phyloP scores from a whole-genome alignment of 73 alveolate species.

The Paramecium sexaurelia region DNA sequence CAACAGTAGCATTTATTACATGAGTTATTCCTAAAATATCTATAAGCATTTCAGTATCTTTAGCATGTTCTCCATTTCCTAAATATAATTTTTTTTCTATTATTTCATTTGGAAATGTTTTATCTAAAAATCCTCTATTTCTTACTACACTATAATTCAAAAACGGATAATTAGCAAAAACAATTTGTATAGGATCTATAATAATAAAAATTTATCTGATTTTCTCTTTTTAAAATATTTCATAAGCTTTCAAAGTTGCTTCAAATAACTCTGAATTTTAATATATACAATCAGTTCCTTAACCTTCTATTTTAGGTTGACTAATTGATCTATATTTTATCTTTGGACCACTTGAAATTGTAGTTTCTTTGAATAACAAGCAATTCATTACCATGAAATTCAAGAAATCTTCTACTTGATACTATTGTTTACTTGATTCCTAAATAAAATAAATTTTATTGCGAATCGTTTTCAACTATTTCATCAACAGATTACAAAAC shows the following conservation, averaged over 20 bases:
- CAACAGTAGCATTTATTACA: constrained; percentile 59
- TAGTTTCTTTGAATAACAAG: not conserved
- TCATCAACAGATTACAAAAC: not conserved
- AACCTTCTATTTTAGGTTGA: not conserved
- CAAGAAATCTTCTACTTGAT: not conserved
- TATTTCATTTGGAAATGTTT: constrained; percentile 49
- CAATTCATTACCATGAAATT: not conserved
- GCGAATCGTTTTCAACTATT: not conserved
- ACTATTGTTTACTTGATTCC: not conserved
- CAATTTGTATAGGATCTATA: not conserved
- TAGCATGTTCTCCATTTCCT: constrained; percentile 49
- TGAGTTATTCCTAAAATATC: constrained; percentile 61
- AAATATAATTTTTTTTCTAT: constrained; percentile 28
- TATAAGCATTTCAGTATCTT: constrained; percentile 35
- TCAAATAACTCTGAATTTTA: not conserved
- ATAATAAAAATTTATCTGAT: not conserved
- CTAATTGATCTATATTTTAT: not conserved
- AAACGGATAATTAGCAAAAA: constrained; percentile 7
- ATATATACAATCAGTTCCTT: not conserved
- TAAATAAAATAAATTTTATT: not conserved
- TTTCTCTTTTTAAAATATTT: not conserved
- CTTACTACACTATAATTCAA: not conserved
- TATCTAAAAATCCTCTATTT: constrained; percentile 37
- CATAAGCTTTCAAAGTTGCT: not conserved
- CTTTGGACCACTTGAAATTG: constrained; percentile 18